phyloP scores from a whole-genome alignment of 1,284 basidiomycete species.

The Malassezia vespertilionis region DNA sequence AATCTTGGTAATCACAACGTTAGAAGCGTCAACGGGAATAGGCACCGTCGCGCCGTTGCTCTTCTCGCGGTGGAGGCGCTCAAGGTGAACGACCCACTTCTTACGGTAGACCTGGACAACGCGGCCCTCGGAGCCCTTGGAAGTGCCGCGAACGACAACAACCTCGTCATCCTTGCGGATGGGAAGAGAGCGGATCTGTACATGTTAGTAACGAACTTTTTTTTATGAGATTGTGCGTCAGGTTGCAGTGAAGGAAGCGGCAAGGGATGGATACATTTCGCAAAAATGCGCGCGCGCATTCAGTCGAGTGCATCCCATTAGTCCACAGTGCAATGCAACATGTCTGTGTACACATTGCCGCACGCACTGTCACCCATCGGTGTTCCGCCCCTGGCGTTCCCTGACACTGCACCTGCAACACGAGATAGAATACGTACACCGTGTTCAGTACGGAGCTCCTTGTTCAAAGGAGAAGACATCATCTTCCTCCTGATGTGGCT shows the following conservation, averaged over 20 bases:
- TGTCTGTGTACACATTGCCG: no score
- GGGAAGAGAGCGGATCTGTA: conserved; percentile 76
- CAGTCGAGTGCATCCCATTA: no score
- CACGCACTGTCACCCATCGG: no score
- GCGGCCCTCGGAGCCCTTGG: conserved; percentile 68
- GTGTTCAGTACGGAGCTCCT: conserved; percentile 87
- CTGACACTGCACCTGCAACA: no score
- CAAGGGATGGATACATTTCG: no score
- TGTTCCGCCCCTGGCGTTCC: no score
- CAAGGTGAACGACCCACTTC: conserved; percentile 98
- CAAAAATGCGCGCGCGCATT: no score
- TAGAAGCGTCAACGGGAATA: conserved; percentile 92
- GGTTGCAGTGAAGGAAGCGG: neutral
- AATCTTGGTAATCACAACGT: conserved; percentile 67
- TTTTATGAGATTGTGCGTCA: neutral
- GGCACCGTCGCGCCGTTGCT: conserved; percentile 87
- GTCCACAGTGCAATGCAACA: no score
- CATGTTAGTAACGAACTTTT: conserved; percentile 7
- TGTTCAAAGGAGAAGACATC: conserved; percentile 89
- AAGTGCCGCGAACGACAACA: conserved; percentile 64
- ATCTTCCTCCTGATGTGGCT: conserved; percentile 72
- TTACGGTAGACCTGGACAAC: conserved; percentile 74
- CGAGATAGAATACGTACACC: conserved; percentile 59
- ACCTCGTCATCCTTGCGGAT: conserved; percentile 99
- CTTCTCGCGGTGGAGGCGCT: conserved; percentile 95